Evolutionary conservation across 306 rosid genomes (phyloP), one percentile per base, ranked within the genome.

Genomic region (Benincasa hispida): DNA sequence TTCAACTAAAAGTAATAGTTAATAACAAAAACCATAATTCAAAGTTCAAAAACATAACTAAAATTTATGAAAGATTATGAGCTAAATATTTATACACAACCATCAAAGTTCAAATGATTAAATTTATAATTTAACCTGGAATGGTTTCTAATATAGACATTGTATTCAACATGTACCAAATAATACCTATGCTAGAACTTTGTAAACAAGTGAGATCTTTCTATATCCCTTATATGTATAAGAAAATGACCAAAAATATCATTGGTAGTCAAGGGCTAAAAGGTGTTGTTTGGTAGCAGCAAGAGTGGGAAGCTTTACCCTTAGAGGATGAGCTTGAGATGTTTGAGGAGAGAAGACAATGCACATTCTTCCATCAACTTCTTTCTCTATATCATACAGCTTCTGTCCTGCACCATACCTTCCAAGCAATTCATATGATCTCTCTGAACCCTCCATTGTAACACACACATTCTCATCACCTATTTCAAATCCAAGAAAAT

Each of bases 361-460:
- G 82, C 88, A 87, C 10, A 69, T 59, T 5, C 37, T 39, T 67
- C 27, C 82, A 56, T 80, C 79, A 19, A 58, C 41, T 35, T 79
- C 83, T 3, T 6, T 74, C 75, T 78, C 82, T 13, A 82, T 77
- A 56, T 85, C 90, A 83, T 93, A 91, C 14, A 93, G 74, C 21
- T 85, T 87, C 24, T 90, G 85, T 48, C 98, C 98, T 34, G 91
- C 93, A 30, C 87, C 97, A 83, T 93, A 93, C 68, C 88, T 83
- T 27, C 98, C 98, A 2, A 90, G 90, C 76, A 93, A 93, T 75
- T 88, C 89, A 86, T 94, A 94, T 0, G 95, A 94, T 78, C 94
- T 90, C 77, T 94, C 97, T 42, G 97, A 87, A 83, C 75, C 87
- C 77, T 91, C 96, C 98, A 94, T 91, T 77, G 87, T 73, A 8